A percentile compares a stretch with the other conserved stretches of the same genome.
Evolutionary conservation across 2,329 filamentous ascomycete genomes (phyloP).

Genomic region (Escovopsis sp.): DNA sequence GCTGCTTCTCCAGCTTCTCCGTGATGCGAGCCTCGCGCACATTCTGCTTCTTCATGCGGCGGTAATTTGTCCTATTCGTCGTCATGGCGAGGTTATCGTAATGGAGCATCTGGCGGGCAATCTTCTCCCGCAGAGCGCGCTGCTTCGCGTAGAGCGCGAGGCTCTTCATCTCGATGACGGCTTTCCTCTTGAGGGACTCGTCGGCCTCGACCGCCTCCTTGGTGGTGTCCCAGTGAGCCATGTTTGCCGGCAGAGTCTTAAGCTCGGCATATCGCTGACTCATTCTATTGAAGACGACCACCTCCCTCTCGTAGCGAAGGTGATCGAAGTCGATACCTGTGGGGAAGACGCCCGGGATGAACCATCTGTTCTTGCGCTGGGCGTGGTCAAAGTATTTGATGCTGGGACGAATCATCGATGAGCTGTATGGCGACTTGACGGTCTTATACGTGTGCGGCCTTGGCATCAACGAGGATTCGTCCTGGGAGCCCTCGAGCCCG

Average conservation of each 20-base stretch:
- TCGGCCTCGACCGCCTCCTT: conserved; percentile 54
- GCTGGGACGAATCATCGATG: conserved; percentile 32
- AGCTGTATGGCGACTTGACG: conserved; percentile 58
- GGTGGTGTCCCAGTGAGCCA: conserved; percentile 73
- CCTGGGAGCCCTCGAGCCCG: conserved; percentile 20
- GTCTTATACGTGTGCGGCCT: conserved; percentile 48
- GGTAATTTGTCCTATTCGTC: conserved; percentile 78
- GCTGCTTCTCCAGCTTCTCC: conserved; percentile 97
- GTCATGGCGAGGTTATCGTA: conserved; percentile 96
- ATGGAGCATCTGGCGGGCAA: conserved; percentile 84
- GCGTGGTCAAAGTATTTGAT: conserved; percentile 74
- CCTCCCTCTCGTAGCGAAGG: conserved; percentile 71
- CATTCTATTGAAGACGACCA: conserved; percentile 81
- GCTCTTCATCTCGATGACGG: conserved; percentile 90
- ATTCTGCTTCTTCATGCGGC: conserved; percentile 93
- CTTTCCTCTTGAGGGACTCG: conserved; percentile 71
- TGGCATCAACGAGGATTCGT: conserved; percentile 16
- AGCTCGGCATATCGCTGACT: conserved; percentile 71
- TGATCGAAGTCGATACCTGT: conserved; percentile 78
- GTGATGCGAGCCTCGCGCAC: conserved; percentile 91
- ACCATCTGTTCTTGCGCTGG: conserved; percentile 57
- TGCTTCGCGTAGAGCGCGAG: conserved; percentile 81
- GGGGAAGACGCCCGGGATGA: conserved; percentile 79
- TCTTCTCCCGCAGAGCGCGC: conserved; percentile 66
- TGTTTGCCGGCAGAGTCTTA: conserved; percentile 67